phyloP scores from a whole-genome alignment of 768 basidiomycete species.

The Boletus patriciae region DNA sequence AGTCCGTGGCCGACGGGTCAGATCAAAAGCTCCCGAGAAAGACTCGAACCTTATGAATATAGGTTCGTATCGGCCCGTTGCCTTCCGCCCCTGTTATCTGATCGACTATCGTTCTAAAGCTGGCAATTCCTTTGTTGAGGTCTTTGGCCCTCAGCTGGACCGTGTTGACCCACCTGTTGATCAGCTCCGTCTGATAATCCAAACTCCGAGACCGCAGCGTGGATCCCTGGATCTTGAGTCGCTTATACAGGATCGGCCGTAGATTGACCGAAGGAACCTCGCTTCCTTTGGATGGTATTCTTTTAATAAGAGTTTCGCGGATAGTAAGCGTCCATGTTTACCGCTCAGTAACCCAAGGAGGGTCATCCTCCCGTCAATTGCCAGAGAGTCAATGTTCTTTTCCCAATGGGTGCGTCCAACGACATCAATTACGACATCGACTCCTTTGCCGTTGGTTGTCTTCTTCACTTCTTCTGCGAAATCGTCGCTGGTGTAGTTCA shows the following conservation, averaged over 20 bases:
- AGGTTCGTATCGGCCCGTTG: constrained; percentile 62
- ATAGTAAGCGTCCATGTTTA: constrained; percentile 30
- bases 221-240: constrained; percentile 85
- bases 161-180: constrained; percentile 46
- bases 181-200: constrained; percentile 76
- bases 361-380: constrained; percentile 73
- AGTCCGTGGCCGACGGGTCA: constrained; percentile 15
- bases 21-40: constrained; percentile 11
- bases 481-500: constrained; percentile 84
- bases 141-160: neutral
- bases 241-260: constrained; percentile 72
- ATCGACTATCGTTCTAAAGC: constrained; percentile 57
- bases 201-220: constrained; percentile 74
- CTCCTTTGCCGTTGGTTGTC: constrained; percentile 67
- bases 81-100: constrained; percentile 60
- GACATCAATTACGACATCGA: constrained; percentile 83
- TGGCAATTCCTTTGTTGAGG: constrained; percentile 20
- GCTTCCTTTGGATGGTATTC: constrained; percentile 42
- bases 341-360: constrained; percentile 67
- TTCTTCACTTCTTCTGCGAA: constrained; percentile 74
- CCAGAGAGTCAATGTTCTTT: constrained; percentile 69
- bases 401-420: constrained; percentile 75
- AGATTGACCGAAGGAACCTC: constrained; percentile 56
- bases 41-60: constrained; percentile 69
- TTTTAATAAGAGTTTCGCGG: constrained; percentile 22